phyloP scores from a whole-genome alignment of 192 early-diverging fungal species.

The Gamsiella multidivaricata region DNA sequence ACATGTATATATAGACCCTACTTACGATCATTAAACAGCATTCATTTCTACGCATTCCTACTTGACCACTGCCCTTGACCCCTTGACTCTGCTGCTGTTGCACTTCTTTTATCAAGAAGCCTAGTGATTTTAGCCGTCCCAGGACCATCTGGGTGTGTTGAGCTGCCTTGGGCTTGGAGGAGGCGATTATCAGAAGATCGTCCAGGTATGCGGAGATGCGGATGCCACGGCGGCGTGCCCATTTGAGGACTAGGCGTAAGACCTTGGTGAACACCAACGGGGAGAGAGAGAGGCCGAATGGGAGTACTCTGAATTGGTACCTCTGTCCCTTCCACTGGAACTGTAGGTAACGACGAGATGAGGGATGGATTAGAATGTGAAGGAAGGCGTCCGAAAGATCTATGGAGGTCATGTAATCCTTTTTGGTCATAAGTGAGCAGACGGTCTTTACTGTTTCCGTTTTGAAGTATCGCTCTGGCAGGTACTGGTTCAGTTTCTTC shows the following conservation, averaged over 20 bases:
- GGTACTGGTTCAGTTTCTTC: constrained; percentile 14
- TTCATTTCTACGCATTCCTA: too few relatives aligned
- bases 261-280: constrained; percentile 50
- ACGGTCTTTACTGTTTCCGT: constrained; percentile 20
- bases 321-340: constrained; percentile 23
- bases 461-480: constrained; percentile 19
- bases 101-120: constrained; percentile 29
- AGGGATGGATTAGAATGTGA: constrained; percentile 27
- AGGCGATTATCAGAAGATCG: constrained; percentile 18
- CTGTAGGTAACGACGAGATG: constrained; percentile 31
- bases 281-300: constrained; percentile 50
- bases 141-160: background rate
- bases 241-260: constrained; percentile 14
- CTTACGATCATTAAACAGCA: too few relatives aligned
- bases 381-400: constrained; percentile 50
- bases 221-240: constrained; percentile 25
- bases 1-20: too few relatives aligned
- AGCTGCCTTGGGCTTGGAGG: background rate
- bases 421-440: constrained; percentile 11
- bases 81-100: too few relatives aligned
- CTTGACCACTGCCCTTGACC: too few relatives aligned
- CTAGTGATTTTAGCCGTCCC: constrained; percentile 8
- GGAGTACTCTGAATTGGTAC: constrained; percentile 43
- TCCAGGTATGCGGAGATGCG: constrained; percentile 32
- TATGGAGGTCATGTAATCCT: constrained; percentile 43